Evolutionary conservation across 352 stramenopile genomes (phyloP).

Genomic region (Achlya hypogyna): DNA sequence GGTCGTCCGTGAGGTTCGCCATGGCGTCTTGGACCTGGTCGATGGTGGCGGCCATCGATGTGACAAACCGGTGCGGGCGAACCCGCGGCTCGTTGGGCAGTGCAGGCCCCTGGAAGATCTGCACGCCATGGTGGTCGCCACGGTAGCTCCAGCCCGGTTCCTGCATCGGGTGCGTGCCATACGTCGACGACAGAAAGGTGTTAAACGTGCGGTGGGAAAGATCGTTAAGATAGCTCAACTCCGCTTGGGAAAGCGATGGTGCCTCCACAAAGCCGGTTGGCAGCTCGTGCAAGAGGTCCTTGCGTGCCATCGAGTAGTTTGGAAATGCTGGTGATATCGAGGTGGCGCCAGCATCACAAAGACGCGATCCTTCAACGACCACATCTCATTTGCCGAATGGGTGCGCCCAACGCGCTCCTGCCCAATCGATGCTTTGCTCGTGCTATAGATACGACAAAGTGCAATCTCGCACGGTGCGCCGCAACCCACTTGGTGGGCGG

Average conservation of each 20-base stretch:
- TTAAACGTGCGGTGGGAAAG: neutral
- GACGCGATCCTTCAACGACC: neutral
- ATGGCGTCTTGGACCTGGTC: constrained; percentile 42
- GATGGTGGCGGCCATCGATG: constrained; percentile 63
- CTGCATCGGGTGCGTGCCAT: constrained; percentile 2
- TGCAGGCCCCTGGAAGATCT: neutral
- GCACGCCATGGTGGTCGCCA: neutral
- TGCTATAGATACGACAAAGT: neutral
- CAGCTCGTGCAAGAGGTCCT: neutral
- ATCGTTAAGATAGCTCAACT: neutral
- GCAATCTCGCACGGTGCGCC: neutral
- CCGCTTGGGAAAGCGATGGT: neutral
- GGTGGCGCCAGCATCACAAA: neutral
- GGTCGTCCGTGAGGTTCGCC: neutral
- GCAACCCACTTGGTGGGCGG: neutral
- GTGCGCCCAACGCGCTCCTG: neutral
- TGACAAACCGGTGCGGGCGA: constrained; percentile 23
- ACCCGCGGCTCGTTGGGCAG: neutral
- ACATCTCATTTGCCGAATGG: neutral
- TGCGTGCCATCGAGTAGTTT: neutral
- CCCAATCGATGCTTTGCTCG: neutral
- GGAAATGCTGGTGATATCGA: neutral
- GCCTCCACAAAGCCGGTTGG: neutral
- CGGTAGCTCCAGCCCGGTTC: neutral
- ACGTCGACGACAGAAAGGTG: constrained; percentile 1